Evolutionary conservation across 2,329 filamentous ascomycete genomes (phyloP), one percentile per base, ranked within the genome.

Genomic region (Calonectria montana): DNA sequence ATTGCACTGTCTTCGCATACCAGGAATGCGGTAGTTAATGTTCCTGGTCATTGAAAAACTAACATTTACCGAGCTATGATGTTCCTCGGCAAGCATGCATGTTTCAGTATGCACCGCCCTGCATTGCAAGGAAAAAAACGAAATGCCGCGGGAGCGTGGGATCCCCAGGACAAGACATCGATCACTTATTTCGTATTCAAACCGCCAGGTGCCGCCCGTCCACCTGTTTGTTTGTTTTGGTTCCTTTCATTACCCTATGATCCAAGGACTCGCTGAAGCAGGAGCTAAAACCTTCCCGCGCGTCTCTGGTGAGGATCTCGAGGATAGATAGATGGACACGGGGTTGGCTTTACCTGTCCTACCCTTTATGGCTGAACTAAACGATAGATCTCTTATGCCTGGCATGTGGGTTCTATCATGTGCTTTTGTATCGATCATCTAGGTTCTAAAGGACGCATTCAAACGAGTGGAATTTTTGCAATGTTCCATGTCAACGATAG

Each of bases 31-130:
- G 31, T 16, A 35, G 53, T 39, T 39, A 9, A 7, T 25, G 15
- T 59, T 23, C 35, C 21, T 5, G 21, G 31, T 23, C n/a, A 39
- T 18, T 41, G 53, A 15, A 59, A 39, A 15, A 4, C 15, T 39
- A 15, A 59, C 1, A 2, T 18, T 23, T 3, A 3, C 35, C 18
- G 6, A 4, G n/a, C 37, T 67, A 6, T 59, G 66, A 77, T 74
- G 47, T 63, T 57, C 69, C 75, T 77, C 67, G 53, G 73, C 69
- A 67, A 27, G 68, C 63, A 73, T 74, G 47, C 65, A 48, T 35
- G 16, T n/a, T 25, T 39, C 39, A 15, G 59, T 74, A 71, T 67
- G 35, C 41, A 18, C 7, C 6, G 29, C 21, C 43, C 62, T 41
- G 39, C 23, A 21, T 41, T 39, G 21, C 9, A 45, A 47, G 29